Base-by-base conservation (phyloP, 768 basidiomycete species). In the Leccinum variicolor region DNA sequence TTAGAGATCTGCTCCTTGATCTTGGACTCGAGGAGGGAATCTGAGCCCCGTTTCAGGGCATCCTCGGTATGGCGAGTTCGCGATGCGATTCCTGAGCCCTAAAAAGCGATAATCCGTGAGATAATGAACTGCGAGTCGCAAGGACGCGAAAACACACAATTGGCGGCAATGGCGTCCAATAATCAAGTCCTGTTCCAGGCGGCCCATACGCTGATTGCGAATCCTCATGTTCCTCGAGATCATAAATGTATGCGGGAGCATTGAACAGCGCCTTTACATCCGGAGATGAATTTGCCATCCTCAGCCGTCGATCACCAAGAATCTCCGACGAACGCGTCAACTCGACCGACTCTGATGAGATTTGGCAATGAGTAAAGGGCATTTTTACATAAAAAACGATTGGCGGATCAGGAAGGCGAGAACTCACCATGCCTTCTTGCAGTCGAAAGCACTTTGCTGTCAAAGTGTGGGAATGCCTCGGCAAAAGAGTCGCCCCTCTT, bases 261-360 rank as follows among this genome's bases (percentile, higher is more conserved):
- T 94, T 90, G 76, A 98, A 97, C 64, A 98, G 70, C 0, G 95
- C 94, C 73, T 96, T 97, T 56, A 98, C 95, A 62, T 97, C 93
- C 3, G 93, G 92, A 4, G 94, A 93, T 5, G 94, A 94, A 63
- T 85, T 91, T 10, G 93, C 91, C 58, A 94, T 77, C 50, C 94
- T 83, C 54, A 95, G 75, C 61, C 90, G 79, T 63, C 88, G 78
- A 75, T 89, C 86, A 53, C 84, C 83, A 68, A 86, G 77, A 62
- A 91, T 84, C 65, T 81, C 81, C n/a, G 76, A 68, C 52, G 66
- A 75, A 47, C 90, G 83, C 21, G 84, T 84, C 72, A 90, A 77
- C 64, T 87, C 89, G 67, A 88, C 89, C 33, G 86, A 90, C 75
- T 90, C 90, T 90, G 64, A 62, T 15, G 1, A 54, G 56, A 50